Evolutionary conservation across 225 moss, liverwort and hornwort species (phyloP), one percentile per base, ranked within the genome.

Genomic region (Marchantia paleacea): DNA sequence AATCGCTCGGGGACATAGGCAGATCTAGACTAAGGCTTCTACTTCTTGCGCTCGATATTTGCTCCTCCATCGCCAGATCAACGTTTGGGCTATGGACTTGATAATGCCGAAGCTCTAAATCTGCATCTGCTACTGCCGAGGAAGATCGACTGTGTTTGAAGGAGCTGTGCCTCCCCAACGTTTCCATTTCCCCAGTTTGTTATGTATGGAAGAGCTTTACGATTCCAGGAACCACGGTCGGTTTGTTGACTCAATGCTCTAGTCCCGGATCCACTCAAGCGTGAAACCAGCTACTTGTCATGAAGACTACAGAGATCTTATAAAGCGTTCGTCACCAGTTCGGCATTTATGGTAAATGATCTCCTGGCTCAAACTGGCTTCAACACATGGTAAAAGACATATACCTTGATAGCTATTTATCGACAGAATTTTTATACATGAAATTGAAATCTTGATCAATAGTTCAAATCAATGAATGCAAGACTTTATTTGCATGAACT

Each of bases 1-100:
- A 47, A 60, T 87, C 84, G 31, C 84, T 30, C 11, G 81, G 75
- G 9, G 86, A 84, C 47, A 76, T 24, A 0, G 7, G 39, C 5
- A 2, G 39, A 39, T 39, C 39, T 39, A 2, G 39, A 39, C 39
- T 2, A 39, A 39, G 5, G 5, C 39, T 39, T 39, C 39, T 39
- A 39, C 39, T 39, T 39, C 3, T 39, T 39, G n/a, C n/a, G n/a
- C 39, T 39, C 29, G 29, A 75, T 55, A 55, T 10, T 52, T 52
- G 73, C 75, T 75, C 15, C 10, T 9, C 20, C 55, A 29, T 20
- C 57, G 55, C 28, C 29, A 75, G 58, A 52, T 18, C 55, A 39
- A 0, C 55, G 29, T 5, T 7, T 29, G 75, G 0, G 58, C 75
- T 5, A 13, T 29, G 7, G 19, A 55, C 31, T 28, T 9, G 15